Percentiles rank a stretch among this genome's conserved stretches.
These are phyloP conservation scores for Beauveria scarabaeidicola DNA, from an alignment of 2,329 filamentous ascomycete species.

Conservation along the genomic window DNA sequence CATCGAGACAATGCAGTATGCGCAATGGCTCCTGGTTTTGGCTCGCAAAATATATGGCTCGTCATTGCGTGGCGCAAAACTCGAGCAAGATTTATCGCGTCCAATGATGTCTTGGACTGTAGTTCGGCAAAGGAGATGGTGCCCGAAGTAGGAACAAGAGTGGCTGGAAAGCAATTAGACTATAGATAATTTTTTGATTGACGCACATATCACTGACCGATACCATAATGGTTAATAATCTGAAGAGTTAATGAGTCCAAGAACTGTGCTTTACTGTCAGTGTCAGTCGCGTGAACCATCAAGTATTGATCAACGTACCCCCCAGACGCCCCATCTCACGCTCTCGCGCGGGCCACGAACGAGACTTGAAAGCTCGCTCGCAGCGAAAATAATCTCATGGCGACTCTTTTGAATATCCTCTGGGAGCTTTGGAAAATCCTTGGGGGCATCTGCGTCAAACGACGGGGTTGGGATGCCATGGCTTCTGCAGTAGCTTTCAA, in stretches of 20 bases:
- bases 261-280: slow-evolving; percentile 26
- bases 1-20: slow-evolving; percentile 47
- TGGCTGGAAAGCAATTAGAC: slow-evolving; percentile 27
- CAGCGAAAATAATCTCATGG: slow-evolving; percentile 39
- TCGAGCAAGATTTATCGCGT: slow-evolving; percentile 41
- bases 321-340: slow-evolving; percentile 45
- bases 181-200: neutral
- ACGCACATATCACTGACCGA: slow-evolving; percentile 28
- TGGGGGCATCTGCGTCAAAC: slow-evolving; percentile 36
- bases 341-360: slow-evolving; percentile 41
- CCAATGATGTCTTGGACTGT: slow-evolving; percentile 34
- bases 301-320: slow-evolving; percentile 29
- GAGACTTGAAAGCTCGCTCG: slow-evolving; percentile 38
- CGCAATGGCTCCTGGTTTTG: slow-evolving; percentile 38
- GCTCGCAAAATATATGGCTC: slow-evolving; percentile 46
- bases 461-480: slow-evolving; percentile 33
- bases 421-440: slow-evolving; percentile 39
- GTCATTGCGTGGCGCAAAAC: slow-evolving; percentile 50
- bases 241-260: slow-evolving; percentile 42
- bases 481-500: slow-evolving; percentile 38
- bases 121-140: slow-evolving; percentile 39
- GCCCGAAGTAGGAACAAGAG: slow-evolving; percentile 39
- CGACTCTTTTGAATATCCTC: slow-evolving; percentile 37
- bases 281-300: neutral
- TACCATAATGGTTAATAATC: slow-evolving; percentile 40